Percentiles rank a stretch among this genome's conserved stretches.
Conservation (phyloP, 2,329 filamentous ascomycete genomes). For the Cordyceps pruinosa region DNA sequence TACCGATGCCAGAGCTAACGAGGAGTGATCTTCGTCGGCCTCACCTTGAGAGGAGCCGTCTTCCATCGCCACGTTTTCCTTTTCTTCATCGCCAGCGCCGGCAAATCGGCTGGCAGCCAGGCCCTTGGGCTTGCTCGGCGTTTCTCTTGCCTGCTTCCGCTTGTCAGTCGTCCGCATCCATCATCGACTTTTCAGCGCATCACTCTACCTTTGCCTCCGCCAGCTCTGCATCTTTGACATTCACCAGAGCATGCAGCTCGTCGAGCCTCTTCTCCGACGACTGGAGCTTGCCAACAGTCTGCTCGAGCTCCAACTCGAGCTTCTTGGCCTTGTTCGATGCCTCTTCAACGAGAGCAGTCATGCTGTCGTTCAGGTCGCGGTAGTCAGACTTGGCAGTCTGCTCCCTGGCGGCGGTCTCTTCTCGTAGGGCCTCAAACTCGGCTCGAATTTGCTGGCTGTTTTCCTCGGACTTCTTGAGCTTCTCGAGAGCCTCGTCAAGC, state of each 20-base stretch:
- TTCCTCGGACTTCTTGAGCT: conserved; percentile 29
- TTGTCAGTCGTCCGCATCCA: not conserved
- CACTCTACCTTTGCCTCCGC: conserved; percentile 50
- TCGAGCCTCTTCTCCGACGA: conserved; percentile 42
- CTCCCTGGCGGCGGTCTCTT: conserved; percentile 42
- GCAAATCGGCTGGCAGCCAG: conserved; percentile 51
- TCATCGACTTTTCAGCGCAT: too few species aligned
- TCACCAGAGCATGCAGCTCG: conserved; percentile 48
- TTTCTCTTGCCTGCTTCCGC: conserved; percentile 36
- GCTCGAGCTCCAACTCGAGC: conserved; percentile 42
- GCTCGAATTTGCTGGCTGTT: conserved; percentile 44
- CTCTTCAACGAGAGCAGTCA: conserved; percentile 55
- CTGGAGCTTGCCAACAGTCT: conserved; percentile 36
- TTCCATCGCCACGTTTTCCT: conserved; percentile 24
- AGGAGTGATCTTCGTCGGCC: conserved; percentile 55
- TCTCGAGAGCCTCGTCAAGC: conserved; percentile 26
- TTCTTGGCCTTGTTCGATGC: conserved; percentile 47
- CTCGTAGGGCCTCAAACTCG: conserved; percentile 46
- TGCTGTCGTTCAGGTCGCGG: conserved; percentile 55
- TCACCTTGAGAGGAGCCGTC: conserved; percentile 48
- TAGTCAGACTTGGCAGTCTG: conserved; percentile 55
- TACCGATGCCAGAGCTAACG: conserved; percentile 61
- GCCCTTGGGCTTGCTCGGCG: conserved; percentile 39
- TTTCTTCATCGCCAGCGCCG: conserved; percentile 28
- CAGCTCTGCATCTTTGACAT: conserved; percentile 58